phyloP scores from a whole-genome alignment of 2,329 filamentous ascomycete species.

The Mycosphaerelloides madeirae region DNA sequence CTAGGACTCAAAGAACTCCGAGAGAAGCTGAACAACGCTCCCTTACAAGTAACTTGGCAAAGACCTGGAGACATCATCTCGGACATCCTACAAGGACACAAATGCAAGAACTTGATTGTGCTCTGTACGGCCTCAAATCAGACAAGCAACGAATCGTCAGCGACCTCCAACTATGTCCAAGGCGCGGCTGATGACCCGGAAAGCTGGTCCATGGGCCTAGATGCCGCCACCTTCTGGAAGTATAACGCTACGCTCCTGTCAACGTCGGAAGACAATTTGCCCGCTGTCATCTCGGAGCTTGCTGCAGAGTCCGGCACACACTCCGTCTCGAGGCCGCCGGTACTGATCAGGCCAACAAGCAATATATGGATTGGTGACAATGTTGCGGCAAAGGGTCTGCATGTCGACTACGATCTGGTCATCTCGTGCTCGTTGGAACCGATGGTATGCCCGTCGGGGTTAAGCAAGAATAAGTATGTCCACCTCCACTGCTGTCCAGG shows the following conservation, averaged over 20 bases:
- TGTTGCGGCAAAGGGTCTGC: constrained; percentile 34
- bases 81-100: constrained; percentile 34
- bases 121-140: constrained; percentile 80
- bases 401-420: constrained; percentile 37
- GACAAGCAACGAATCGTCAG: constrained; percentile 61
- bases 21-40: constrained; percentile 56
- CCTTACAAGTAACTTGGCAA: constrained; percentile 74
- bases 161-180: constrained; percentile 77
- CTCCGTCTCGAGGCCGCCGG: constrained; percentile 24
- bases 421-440: constrained; percentile 43
- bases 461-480: constrained; percentile 44
- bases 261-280: constrained; percentile 61
- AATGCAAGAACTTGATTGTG: constrained; percentile 62
- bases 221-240: constrained; percentile 73
- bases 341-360: constrained; percentile 40
- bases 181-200: constrained; percentile 93
- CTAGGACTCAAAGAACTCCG: constrained; percentile 55
- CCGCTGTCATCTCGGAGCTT: constrained; percentile 46
- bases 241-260: constrained; percentile 58
- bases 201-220: constrained; percentile 81
- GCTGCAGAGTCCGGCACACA: constrained; percentile 23
- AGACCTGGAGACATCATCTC: constrained; percentile 60
- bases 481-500: constrained; percentile 63
- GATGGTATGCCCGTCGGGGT: constrained; percentile 25
- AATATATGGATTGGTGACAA: constrained; percentile 40